phyloP scores from a whole-genome alignment of 1,139 yeast genomes.

The Candida sojae region DNA sequence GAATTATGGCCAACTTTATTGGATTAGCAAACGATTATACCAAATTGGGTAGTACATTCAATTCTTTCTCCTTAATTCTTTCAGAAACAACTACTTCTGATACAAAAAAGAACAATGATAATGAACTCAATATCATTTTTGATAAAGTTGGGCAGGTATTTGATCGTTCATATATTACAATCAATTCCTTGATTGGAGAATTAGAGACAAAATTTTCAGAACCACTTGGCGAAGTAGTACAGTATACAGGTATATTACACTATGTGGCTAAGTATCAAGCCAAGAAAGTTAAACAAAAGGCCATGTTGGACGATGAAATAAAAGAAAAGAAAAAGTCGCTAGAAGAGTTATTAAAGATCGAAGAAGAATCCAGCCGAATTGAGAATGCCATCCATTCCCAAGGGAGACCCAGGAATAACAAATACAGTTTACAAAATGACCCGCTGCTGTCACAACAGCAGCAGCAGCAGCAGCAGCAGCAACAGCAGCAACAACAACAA shows the following conservation, averaged over 20 bases:
- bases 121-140: constrained; percentile 40
- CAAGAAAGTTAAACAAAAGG: constrained; percentile 68
- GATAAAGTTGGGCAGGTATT: constrained; percentile 82
- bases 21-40: constrained; percentile 69
- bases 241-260: constrained; percentile 68
- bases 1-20: constrained; percentile 59
- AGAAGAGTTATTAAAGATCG: constrained; percentile 41
- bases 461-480: neutral
- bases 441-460: neutral
- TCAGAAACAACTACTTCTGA: constrained; percentile 26
- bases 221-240: constrained; percentile 81
- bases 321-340: constrained; percentile 45
- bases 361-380: constrained; percentile 39
- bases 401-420: constrained; percentile 27
- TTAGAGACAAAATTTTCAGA: constrained; percentile 77
- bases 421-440: constrained; percentile 21
- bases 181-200: constrained; percentile 67
- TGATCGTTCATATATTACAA: constrained; percentile 68
- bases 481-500: neutral
- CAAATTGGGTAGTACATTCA: constrained; percentile 71
- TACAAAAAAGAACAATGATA: constrained; percentile 17
- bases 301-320: constrained; percentile 57
- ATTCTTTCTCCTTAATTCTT: constrained; percentile 66
- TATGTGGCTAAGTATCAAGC: constrained; percentile 69
- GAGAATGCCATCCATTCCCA: constrained; percentile 33